Evolutionary conservation across 1,139 yeast species (phyloP).

Genomic region (Geotrichum reessii): DNA sequence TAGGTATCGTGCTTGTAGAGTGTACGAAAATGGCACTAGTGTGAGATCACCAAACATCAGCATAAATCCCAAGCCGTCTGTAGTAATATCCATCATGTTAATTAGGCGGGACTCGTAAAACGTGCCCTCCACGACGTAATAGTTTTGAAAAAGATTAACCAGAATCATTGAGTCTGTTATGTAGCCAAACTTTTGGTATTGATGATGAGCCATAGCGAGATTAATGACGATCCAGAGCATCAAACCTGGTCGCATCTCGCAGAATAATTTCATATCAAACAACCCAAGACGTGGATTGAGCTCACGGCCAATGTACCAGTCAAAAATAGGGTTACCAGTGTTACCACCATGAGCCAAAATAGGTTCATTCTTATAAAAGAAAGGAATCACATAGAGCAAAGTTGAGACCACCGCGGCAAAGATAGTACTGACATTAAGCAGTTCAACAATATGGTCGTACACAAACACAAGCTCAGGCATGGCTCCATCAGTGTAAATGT

Average conservation of each 20-base stretch:
- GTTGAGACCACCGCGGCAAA: constrained; percentile 60
- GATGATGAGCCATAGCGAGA: constrained; percentile 74
- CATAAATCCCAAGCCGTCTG: constrained; percentile 98
- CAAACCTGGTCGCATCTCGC: constrained; percentile 94
- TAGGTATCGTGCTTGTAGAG: constrained; percentile 77
- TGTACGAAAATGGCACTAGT: constrained; percentile 89
- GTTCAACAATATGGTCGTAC: constrained; percentile 60
- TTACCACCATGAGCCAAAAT: constrained; percentile 85
- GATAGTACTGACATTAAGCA: constrained; percentile 57
- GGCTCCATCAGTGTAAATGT: constrained; percentile 44
- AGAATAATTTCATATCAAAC: constrained; percentile 83
- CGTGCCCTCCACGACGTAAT: constrained; percentile 87
- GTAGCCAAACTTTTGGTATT: constrained; percentile 55
- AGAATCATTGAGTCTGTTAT: constrained; percentile 69
- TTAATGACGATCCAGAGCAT: constrained; percentile 78
- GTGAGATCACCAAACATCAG: constrained; percentile 88
- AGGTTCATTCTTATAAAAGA: constrained; percentile 51
- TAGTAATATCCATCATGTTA: constrained; percentile 91
- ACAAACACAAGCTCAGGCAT: constrained; percentile 78
- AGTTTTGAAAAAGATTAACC: constrained; percentile 64
- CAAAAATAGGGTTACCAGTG: constrained; percentile 67
- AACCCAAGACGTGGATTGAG: constrained; percentile 83
- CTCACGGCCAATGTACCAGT: constrained; percentile 97
- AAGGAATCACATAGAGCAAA: constrained; percentile 63
- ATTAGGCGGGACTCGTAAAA: constrained; percentile 82